These are phyloP conservation scores for Hygrocybe coccinea DNA, from an alignment of 768 basidiomycete species.

Conservation along the genomic window DNA sequence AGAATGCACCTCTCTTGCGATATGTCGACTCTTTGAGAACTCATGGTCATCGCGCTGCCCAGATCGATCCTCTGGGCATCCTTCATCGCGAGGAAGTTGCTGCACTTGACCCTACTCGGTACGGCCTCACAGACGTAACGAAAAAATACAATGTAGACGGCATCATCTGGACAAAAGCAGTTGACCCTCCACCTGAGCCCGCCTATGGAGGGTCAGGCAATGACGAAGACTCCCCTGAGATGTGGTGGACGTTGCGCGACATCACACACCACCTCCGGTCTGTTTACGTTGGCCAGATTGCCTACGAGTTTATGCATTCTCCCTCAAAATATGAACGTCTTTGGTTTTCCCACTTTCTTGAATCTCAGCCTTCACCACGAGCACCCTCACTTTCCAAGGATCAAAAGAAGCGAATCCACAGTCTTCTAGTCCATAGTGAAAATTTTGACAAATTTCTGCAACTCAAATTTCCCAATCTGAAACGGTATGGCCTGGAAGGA, in stretches of 20 bases:
- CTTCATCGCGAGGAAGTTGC: conserved; percentile 77
- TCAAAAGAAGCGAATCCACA: conserved; percentile 57
- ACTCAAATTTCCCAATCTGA: conserved; percentile 57
- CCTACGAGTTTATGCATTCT: conserved; percentile 91
- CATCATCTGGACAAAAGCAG: conserved; percentile 67
- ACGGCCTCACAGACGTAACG: conserved; percentile 57
- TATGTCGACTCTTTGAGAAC: conserved; percentile 87
- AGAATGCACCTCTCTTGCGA: conserved; percentile 74
- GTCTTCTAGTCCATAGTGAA: conserved; percentile 69
- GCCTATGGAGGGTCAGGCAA: conserved; percentile 12
- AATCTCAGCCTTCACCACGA: conserved; percentile 36
- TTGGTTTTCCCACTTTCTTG: conserved; percentile 86
- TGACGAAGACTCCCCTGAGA: conserved; percentile 12
- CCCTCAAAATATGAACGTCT: conserved; percentile 79
- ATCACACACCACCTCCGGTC: conserved; percentile 65
- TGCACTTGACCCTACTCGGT: conserved; percentile 71
- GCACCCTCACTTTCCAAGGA: conserved; percentile 31
- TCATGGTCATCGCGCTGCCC: conserved; percentile 79
- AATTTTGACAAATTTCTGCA: conserved; percentile 82
- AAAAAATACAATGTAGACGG: conserved; percentile 69
- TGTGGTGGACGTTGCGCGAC: conserved; percentile 64
- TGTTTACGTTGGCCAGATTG: conserved; percentile 80
- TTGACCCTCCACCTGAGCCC: conserved; percentile 26
- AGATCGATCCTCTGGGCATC: conserved; percentile 83
- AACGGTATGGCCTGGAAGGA: conserved; percentile 82